Percentiles rank a stretch among this genome's conserved stretches.
Evolutionary conservation across 257 asterid genomes (phyloP).

Genomic region (Nyctanthes arbortristis): DNA sequence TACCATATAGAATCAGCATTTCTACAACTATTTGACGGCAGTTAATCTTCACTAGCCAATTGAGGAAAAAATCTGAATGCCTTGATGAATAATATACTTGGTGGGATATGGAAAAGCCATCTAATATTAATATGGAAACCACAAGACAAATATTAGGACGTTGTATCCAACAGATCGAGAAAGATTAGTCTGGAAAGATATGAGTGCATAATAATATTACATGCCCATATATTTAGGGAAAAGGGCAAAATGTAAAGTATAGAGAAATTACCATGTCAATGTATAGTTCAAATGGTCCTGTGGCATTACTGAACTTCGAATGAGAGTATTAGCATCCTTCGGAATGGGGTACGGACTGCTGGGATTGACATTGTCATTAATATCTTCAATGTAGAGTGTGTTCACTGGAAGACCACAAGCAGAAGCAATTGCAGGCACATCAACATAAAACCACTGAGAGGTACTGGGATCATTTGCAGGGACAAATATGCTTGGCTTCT

Average conservation of each 20-base stretch:
- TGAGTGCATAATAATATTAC: conserved; percentile 1
- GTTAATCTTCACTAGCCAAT: too few species aligned
- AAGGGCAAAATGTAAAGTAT: conserved; percentile 5
- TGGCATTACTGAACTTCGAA: conserved; percentile 90
- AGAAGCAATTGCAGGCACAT: conserved; percentile 76
- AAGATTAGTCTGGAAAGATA: neutral
- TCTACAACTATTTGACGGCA: too few species aligned
- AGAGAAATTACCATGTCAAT: conserved; percentile 67
- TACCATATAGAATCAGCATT: too few species aligned
- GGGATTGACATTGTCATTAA: conserved; percentile 65
- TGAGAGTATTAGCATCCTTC: conserved; percentile 65
- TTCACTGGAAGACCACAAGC: conserved; percentile 74
- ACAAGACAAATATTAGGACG: conserved; percentile 1
- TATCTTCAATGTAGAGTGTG: conserved; percentile 75
- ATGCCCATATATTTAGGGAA: conserved; percentile 11
- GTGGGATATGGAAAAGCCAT: neutral
- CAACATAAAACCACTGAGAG: conserved; percentile 92
- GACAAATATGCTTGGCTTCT: conserved; percentile 92
- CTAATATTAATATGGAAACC: neutral
- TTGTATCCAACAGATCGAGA: neutral
- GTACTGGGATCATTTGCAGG: conserved; percentile 86
- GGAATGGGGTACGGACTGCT: conserved; percentile 90
- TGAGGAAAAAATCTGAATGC: neutral
- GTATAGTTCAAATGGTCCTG: conserved; percentile 90
- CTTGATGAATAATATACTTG: neutral